Conservation (phyloP, 148 eudicot species). For the Spergularia marina region DNA sequence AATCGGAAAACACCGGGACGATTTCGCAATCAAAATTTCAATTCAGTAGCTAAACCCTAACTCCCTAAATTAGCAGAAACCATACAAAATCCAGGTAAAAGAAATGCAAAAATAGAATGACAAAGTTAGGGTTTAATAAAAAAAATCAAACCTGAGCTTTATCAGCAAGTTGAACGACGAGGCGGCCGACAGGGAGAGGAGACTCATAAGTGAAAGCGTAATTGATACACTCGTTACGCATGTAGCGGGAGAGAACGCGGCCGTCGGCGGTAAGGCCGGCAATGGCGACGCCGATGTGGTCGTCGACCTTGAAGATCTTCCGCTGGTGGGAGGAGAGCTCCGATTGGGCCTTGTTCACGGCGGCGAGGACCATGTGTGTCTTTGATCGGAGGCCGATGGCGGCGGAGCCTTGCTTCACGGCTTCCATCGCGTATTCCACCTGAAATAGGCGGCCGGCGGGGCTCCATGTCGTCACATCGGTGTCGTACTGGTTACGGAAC, state of each 20-base stretch:
- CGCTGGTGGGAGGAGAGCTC: conserved; percentile 96
- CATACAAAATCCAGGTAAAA: not conserved
- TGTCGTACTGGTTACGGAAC: conserved; percentile 98
- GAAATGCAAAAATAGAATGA: conserved; percentile 8
- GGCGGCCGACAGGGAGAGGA: conserved; percentile 84
- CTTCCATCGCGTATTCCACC: conserved; percentile 99
- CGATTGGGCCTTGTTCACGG: conserved; percentile 83
- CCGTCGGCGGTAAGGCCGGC: conserved; percentile 97
- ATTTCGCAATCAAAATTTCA: too few relatives aligned
- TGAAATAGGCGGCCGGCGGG: conserved; percentile 92
- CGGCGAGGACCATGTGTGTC: conserved; percentile 68
- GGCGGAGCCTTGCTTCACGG: conserved; percentile 96
- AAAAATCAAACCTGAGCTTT: conserved; percentile 74
- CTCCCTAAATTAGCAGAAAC: not conserved
- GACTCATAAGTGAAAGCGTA: conserved; percentile 70
- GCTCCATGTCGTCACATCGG: conserved; percentile 95
- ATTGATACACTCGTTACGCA: conserved; percentile 86
- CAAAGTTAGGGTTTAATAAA: not conserved
- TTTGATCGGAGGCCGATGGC: conserved; percentile 93
- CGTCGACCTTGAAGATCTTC: conserved; percentile 94
- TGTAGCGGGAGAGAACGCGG: conserved; percentile 76
- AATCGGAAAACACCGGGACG: too few relatives aligned
- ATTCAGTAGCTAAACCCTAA: too few relatives aligned
- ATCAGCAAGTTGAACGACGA: conserved; percentile 93
- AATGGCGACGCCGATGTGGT: conserved; percentile 92